Base-by-base conservation (phyloP, 192 early-diverging fungal species). In the Coemansia sp. region DNA sequence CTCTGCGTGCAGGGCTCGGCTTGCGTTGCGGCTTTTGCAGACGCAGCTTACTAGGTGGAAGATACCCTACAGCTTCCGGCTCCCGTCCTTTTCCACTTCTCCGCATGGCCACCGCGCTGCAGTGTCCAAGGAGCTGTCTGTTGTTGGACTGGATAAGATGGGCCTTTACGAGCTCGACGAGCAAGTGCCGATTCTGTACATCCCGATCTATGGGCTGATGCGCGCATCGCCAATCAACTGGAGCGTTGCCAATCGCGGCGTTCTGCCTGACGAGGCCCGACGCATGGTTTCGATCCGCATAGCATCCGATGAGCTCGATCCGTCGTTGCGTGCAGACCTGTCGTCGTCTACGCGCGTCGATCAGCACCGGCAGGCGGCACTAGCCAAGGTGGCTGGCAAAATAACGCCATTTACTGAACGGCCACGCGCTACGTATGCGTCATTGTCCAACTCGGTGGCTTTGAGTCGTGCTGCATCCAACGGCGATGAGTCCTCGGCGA, bases 231-330 rank as follows among this genome's bases (percentile, higher is more conserved):
- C 79, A 3, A 73, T 82, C 61, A 82, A 82, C 67, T 82, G 79
- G 79, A 50, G 53, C 25, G 79, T 82, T 17, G 74, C 71, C 15
- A 66, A 45, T 56, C 63, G 62, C 49, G 74, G 70, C 20, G 75
- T 82, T 61, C 66, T 76, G 8, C 62, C 75, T 0, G 74, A 76
- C 52, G 79, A 82, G 57, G 67, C 74, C 7, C 70, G 79, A 0
- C 71, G 75, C 57, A 73, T 82, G 79, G 75, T 76, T 9, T 82
- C 79, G 1, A 57, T 82, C n/a, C 74, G 79, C 50, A 70, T 82
- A 20, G 79, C 78, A 0, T 71, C 73, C 11, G 78, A 81, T 38
- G 78, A 81, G 46, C 63, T 80, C 35, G 73, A 80, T 23, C 75
- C 75, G 35, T 71, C 75, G 25, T 22, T 77, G 62, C 75, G 75